Evolutionary conservation across 805 yeast genomes (phyloP), one percentile per base, ranked within the genome.

Genomic region (Komagataella phaffii): DNA sequence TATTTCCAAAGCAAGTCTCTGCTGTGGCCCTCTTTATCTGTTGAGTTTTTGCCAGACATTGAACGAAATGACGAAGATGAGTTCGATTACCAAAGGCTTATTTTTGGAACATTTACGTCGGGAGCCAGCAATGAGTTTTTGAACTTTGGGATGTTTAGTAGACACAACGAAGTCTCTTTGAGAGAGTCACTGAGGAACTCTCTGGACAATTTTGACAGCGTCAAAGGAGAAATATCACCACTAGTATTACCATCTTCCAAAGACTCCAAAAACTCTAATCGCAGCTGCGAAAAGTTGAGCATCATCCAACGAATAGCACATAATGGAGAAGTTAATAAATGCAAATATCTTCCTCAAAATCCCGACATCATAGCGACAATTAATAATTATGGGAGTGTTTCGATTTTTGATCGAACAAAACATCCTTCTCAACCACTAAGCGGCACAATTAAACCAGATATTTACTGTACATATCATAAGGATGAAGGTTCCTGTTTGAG

Each of bases 331-430:
- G 82, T 89, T 52, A 87, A 88, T 61, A 76, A 78, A 54, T 81
- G 85, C 0, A 72, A 83, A 44, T 79, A 77, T 59, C 78, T 86
- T 81, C 95, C 96, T 0, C 91, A 85, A 57, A 90, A 90, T 59
- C 93, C 93, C 1, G 93, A 89, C 59, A 60, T 90, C 4, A 72
- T 90, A 4, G 88, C 90, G 1, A 76, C 88, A 17, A 78, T 81
- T 7, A 79, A 85, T 46, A 79, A 83, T 46, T 63, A 68, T 36
- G 96, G 96, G 1, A 69, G 75, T 12, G 70, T 83, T 10, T 78
- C 74, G 50, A 66, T 90, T 3, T 87, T 82, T 64, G 95, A 90
- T 64, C 73, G 93, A 57, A 89, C 97, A 0, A 88, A 87, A 62
- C 95, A 88, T 63, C 74, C 88, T 1, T 68, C 74, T 10, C 68